Percentiles rank a stretch among this genome's conserved stretches.
Conservation (phyloP, 768 basidiomycete genomes). For the Xanthoconium stramineum region DNA sequence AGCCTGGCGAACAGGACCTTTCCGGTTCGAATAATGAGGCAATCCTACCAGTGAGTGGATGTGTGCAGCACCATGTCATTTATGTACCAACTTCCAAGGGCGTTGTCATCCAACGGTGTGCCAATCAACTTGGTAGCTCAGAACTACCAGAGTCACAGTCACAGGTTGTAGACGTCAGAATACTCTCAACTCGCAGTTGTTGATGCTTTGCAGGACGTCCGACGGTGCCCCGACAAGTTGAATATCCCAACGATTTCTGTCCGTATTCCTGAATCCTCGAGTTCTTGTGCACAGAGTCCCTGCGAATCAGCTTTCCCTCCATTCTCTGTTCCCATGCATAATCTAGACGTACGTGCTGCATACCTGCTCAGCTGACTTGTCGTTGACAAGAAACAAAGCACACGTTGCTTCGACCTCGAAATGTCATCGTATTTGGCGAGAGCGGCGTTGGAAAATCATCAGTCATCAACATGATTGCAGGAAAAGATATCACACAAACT, state of each 20-base stretch:
- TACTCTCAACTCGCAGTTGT: not conserved
- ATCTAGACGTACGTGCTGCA: conserved; percentile 6
- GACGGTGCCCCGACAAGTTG: conserved; percentile 3
- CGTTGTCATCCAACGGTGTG: not conserved
- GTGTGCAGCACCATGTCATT: not conserved
- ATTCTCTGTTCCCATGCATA: conserved; percentile 10
- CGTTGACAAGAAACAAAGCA: conserved; percentile 7
- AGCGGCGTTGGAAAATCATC: conserved; percentile 41
- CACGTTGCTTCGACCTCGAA: conserved; percentile 15
- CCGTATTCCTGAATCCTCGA: not conserved
- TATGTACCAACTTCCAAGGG: conserved; percentile 10
- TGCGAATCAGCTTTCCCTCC: conserved; percentile 8
- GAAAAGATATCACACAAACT: conserved; percentile 22
- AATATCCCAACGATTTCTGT: conserved; percentile 10
- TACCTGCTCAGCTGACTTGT: not conserved
- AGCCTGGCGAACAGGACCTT: not conserved
- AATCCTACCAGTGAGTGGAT: conserved; percentile 3
- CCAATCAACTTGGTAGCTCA: not conserved
- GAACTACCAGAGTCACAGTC: not conserved
- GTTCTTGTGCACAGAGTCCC: conserved; percentile 5
- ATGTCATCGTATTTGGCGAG: conserved; percentile 42
- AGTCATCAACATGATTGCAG: conserved; percentile 38
- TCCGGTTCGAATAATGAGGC: not conserved
- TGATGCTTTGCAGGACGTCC: conserved; percentile 13
- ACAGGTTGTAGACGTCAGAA: not conserved